These are phyloP conservation scores for Hymenoscyphus scutula DNA, from an alignment of 2,329 filamentous ascomycete genomes.

Conservation along the genomic window DNA sequence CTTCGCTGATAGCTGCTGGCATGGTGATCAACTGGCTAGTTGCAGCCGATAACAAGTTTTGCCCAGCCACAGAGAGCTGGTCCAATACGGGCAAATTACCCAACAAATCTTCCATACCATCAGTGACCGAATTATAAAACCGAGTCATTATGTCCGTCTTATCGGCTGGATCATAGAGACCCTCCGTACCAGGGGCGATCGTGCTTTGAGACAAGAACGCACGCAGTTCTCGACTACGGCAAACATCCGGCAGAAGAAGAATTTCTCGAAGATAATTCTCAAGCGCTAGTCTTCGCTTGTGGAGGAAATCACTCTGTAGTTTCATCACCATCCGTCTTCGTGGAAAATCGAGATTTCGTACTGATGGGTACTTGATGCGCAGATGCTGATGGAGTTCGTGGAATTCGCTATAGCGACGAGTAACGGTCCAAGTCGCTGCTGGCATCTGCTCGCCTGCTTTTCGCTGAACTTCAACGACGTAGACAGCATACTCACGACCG, in stretches of 20 bases:
- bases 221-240: conserved; percentile 85
- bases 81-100: conserved; percentile 95
- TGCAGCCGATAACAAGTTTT: conserved; percentile 81
- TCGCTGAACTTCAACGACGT: conserved; percentile 86
- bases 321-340: conserved; percentile 92
- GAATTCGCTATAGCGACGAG: conserved; percentile 94
- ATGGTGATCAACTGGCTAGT: conserved; percentile 60
- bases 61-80: conserved; percentile 86
- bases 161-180: conserved; percentile 54
- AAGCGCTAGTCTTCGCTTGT: conserved; percentile 79
- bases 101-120: conserved; percentile 96
- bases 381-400: conserved; percentile 91
- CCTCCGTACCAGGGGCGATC: conserved; percentile 59
- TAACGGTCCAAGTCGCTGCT: conserved; percentile 89
- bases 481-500: conserved; percentile 89
- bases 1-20: conserved; percentile 52
- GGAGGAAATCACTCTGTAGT: conserved; percentile 90
- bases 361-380: conserved; percentile 79
- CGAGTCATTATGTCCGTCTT: conserved; percentile 89
- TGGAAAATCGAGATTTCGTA: conserved; percentile 88
- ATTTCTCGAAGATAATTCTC: conserved; percentile 84
- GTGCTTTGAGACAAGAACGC: conserved; percentile 90
- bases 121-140: conserved; percentile 93
- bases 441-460: conserved; percentile 94
- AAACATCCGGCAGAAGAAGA: conserved; percentile 85